These are phyloP conservation scores for Cyberlindnera mrakii DNA, from an alignment of 805 yeast genomes.

Conservation along the genomic window DNA sequence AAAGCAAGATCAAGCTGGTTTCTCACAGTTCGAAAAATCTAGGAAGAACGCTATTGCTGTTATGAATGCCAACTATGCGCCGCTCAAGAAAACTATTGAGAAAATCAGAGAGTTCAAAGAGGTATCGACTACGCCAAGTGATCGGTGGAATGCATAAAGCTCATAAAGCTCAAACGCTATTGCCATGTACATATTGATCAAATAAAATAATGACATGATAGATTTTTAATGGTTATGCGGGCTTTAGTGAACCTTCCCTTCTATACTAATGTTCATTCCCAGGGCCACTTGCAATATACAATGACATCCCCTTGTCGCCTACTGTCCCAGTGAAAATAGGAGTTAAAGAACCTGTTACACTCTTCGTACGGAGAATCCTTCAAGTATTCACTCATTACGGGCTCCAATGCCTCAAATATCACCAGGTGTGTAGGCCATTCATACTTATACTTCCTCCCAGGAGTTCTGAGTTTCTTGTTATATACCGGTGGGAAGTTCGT, in stretches of 20 bases:
- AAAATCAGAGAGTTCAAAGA: conserved; percentile 9
- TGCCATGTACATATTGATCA: background rate
- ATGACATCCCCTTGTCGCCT: conserved; percentile 76
- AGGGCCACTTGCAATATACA: conserved; percentile 44
- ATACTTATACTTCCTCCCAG: conserved; percentile 28
- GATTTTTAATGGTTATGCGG: background rate
- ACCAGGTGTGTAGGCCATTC: conserved; percentile 73
- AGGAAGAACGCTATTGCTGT: conserved; percentile 12
- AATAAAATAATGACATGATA: background rate
- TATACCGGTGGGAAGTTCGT: conserved; percentile 41
- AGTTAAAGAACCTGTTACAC: conserved; percentile 62
- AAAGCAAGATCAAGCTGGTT: conserved; percentile 11
- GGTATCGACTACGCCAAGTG: background rate
- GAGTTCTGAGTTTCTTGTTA: conserved; percentile 17
- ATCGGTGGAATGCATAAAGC: conserved; percentile 15
- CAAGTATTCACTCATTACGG: conserved; percentile 35
- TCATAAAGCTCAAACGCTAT: conserved; percentile 3
- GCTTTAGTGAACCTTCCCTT: no score
- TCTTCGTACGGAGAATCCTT: conserved; percentile 37
- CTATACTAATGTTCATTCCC: conserved; percentile 19
- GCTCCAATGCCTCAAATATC: conserved; percentile 60
- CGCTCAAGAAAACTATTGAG: conserved; percentile 10
- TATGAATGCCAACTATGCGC: conserved; percentile 18
- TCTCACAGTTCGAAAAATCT: conserved; percentile 10
- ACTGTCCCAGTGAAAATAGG: conserved; percentile 79